These are phyloP conservation scores for Zancudomyces culisetae DNA, from an alignment of 371 early-diverging fungal genomes.

Conservation along the genomic window DNA sequence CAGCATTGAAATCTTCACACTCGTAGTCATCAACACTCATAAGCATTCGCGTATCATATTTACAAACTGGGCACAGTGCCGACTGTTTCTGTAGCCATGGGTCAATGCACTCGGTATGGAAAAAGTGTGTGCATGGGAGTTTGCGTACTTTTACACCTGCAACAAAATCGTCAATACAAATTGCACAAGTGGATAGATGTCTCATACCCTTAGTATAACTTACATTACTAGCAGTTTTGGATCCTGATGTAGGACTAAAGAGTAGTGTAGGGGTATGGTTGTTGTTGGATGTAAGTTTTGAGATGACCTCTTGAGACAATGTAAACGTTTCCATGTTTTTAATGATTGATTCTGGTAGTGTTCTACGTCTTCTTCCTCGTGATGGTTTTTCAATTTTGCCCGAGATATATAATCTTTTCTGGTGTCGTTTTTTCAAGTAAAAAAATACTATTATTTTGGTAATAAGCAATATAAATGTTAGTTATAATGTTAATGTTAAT, in stretches of 20 bases:
- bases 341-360: neutral
- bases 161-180: conserved; percentile 25
- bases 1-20: neutral
- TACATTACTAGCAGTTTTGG: neutral
- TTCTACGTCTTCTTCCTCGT: neutral
- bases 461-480: no score
- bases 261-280: neutral
- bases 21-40: conserved; percentile 9
- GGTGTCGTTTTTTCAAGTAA: neutral
- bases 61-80: conserved; percentile 24
- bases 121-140: conserved; percentile 25
- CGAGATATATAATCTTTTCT: no score
- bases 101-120: conserved; percentile 25
- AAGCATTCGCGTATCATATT: conserved; percentile 20
- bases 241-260: neutral
- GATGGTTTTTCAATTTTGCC: neutral
- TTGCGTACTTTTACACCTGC: conserved; percentile 21
- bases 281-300: neutral
- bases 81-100: conserved; percentile 24
- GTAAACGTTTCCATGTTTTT: neutral
- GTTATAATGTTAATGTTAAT: no score
- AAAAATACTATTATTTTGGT: neutral
- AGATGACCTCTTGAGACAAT: neutral
- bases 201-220: neutral
- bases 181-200: conserved; percentile 11